Evolutionary conservation across 768 basidiomycete species (phyloP), one percentile per base, ranked within the genome.

Genomic region (Lactifluus rugatus): DNA sequence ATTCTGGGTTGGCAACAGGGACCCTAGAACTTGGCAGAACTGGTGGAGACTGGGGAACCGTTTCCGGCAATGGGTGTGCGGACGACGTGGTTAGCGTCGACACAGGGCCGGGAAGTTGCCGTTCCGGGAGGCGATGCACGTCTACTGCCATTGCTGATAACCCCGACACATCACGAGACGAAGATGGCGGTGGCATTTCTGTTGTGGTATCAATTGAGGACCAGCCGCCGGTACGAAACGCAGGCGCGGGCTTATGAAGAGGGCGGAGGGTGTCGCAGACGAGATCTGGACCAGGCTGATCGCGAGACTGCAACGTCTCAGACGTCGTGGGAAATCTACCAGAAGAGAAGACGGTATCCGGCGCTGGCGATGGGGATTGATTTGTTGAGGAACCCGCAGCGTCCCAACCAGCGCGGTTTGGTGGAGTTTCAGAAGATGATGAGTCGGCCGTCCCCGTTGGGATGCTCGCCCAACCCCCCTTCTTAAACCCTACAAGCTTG

Each of bases 211-310:
- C 86, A 25, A 88, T 73, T 36, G 81, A 80, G 9, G 84, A 81
- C 81, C 83, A 87, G 17, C 87, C 85, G 48, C 76, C 84, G 11
- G 78, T 74, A 46, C 82, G 76, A 67, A 85, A 86, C 10, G 72
- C 63, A 17, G 82, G 77, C 25, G 77, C 73, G 10, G 68, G 50
- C 58, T 55, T 54, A 48, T 61, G 63, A 37, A 60, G 56, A 26
- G 48, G 62, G 52, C 31, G 54, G 25, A 31, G 59, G 25, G 1
- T 26, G 17, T 45, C 46, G 1, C 34, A 37, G 28, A 17, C 19
- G 26, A 32, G 39, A n/a, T 53, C 46, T 44, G 8, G 52, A 23
- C n/a, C 34, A 14, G 26, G 26, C 4, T 34, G 17, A 19, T 41
- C 48, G 28, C 23, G 19, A 17, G 53, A 11, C 13, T 44, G 36